Base-by-base conservation (phyloP, 441 rosid genomes). In the Mallotus repandus region DNA sequence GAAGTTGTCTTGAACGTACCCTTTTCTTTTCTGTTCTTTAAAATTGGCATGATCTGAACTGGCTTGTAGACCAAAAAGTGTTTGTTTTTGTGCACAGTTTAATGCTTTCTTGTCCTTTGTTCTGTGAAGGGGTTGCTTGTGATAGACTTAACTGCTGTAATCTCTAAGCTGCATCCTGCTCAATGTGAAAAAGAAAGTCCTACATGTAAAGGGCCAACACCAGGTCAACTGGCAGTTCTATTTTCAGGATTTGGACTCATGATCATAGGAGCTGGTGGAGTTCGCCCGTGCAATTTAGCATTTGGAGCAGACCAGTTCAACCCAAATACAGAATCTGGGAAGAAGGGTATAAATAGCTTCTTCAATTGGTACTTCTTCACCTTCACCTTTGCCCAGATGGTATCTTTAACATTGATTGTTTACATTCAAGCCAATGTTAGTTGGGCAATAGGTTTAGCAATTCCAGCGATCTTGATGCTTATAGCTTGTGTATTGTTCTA, bases 291-390 rank as follows among this genome's bases (percentile, higher is more conserved):
- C 73, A 92, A 92, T 71, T 67, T 92, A 66, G 92, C 93, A 7
- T 89, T 92, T 32, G 97, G 95, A 5, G 91, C 86, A n/a, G 97
- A 92, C 79, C 93, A 92, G 70, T 92, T 92, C 68, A 80, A 92
- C 72, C 89, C 95, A 5, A 62, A 84, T 29, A 87, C 88, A 1
- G 87, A 86, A 38, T 82, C 95, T 12, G 97, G 97, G 54, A 88
- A 83, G 74, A 84, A 71, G 76, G 97, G 95, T 38, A 82, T 84
- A 38, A 82, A 86, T 48, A 92, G 92, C 70, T 92, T 92, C 88
- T 87, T 92, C 78, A 92, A 89, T 61, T 92, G 97, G 97, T 89
- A 91, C 65, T 87, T 86, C 82, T 91, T 85, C 83, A 89, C 89
- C 69, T 88, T 81, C 88, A 91, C 91, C 12, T 86, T 89, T 9